Evolutionary conservation across 768 basidiomycete species (phyloP), one percentile per base, ranked within the genome.

Genomic region (Xerocomus brunneocitrinus): DNA sequence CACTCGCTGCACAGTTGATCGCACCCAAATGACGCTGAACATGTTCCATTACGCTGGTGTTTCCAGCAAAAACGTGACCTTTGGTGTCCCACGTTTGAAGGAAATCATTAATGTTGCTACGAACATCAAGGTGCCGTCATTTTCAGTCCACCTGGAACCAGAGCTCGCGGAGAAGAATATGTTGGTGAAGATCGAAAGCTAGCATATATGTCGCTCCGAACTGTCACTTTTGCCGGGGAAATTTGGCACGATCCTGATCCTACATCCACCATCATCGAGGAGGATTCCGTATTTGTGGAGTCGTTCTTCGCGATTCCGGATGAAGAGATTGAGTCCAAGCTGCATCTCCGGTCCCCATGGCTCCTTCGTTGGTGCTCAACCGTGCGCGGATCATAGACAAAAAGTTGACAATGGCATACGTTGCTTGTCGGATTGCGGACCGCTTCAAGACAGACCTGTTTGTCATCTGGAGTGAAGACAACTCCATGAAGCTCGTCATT

Each of bases 41-140:
- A 98, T 95, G 0, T 99, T 98, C 90, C 97, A 99, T 73, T 98
- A 98, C 68, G 97, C 97, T 56, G 97, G 97, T 87, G 97, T 99
- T 25, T 95, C 97, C n/a, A 93, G 90, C 66, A 98, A 98, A 75
- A 98, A 97, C 73, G 97, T 99, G 47, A 99, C 97, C 0, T 91
- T 98, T 54, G 97, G 97, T 85, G 97, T 99, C 2, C 97, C 97
- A 2, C 95, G 97, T 71, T 71, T 99, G 59, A 98, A 98, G 76
- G 97, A 98, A 73, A 98, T 98, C 62, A 98, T 99, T 75, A 99
- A 99, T 65, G 95, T 98, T 54, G 97, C 97, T 0, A 90, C 88
- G 19, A 95, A 98, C 68, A 97, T 98, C 80, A 97, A 98, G 74
- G 98, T 97, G 0, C 97, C 97, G 0, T 95, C 93, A 0, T 79